Conservation (phyloP, 2,329 filamentous ascomycete genomes). For the Metarhizium sp. region DNA sequence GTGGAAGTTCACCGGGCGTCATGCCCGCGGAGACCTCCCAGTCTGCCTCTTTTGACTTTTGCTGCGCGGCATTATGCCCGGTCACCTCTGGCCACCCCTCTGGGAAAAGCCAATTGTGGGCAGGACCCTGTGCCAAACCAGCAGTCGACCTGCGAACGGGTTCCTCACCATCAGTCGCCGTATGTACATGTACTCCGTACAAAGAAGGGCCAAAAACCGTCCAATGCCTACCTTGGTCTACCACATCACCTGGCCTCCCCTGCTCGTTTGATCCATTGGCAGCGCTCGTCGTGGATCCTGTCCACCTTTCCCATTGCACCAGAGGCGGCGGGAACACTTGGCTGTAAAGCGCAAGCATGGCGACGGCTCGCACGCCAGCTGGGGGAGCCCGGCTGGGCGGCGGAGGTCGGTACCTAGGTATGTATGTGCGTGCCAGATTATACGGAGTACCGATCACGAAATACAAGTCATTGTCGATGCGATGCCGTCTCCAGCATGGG, state of each 20-base stretch:
- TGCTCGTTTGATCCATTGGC: not conserved
- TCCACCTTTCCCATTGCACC: not conserved
- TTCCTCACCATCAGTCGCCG: not conserved
- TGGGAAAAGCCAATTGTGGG: not conserved
- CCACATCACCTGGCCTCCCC: not conserved
- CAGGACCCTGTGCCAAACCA: not conserved
- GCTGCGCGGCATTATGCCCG: too few species aligned
- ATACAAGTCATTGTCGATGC: too few species aligned
- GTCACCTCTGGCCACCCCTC: not conserved
- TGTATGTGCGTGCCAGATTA: too few species aligned
- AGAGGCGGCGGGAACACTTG: not conserved
- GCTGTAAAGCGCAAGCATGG: not conserved
- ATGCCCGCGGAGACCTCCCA: not conserved
- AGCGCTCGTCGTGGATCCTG: not conserved
- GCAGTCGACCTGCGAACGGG: not conserved
- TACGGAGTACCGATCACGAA: too few species aligned
- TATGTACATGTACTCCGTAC: not conserved
- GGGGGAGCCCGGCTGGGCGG: not conserved
- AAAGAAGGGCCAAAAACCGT: not conserved
- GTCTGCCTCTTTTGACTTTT: not conserved
- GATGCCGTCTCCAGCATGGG: too few species aligned
- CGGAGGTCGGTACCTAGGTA: too few species aligned
- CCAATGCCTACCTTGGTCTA: not conserved
- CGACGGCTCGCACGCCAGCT: not conserved
- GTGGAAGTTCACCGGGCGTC: not conserved